Evolutionary conservation across 495 filamentous ascomycete species (phyloP).

Genomic region (Podospora pseudopauciseta): DNA sequence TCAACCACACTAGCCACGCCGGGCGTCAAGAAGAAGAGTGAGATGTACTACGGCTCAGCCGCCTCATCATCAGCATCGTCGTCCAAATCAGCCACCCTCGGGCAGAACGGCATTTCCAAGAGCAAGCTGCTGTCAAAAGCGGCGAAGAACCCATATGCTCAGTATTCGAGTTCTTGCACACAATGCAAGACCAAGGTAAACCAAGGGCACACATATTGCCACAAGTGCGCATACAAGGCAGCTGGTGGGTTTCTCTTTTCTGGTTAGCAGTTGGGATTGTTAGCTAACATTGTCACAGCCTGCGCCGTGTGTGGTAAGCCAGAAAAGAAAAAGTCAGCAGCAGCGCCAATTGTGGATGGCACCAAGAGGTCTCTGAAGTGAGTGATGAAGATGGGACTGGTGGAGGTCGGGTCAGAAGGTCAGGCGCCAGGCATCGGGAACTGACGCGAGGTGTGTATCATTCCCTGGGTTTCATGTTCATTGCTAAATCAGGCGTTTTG

Average conservation of each 20-base stretch:
- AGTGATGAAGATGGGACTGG: background rate
- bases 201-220: constrained; percentile 59
- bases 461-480: background rate
- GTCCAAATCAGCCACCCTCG: constrained; percentile 50
- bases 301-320: constrained; percentile 67
- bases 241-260: constrained; percentile 46
- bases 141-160: constrained; percentile 67
- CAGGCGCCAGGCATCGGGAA: too few relatives aligned
- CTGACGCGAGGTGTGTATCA: background rate
- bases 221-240: constrained; percentile 63
- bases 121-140: constrained; percentile 65
- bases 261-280: background rate
- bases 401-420: background rate
- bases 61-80: constrained; percentile 38
- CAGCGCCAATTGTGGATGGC: constrained; percentile 52
- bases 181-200: constrained; percentile 64
- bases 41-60: constrained; percentile 68
- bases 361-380: constrained; percentile 65
- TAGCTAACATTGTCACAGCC: constrained; percentile 39
- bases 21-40: constrained; percentile 65
- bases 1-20: constrained; percentile 67
- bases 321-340: constrained; percentile 47
- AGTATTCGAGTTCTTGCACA: constrained; percentile 58
- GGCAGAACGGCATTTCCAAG: constrained; percentile 53
- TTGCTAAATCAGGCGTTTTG: background rate